Conservation (phyloP, 2,329 filamentous ascomycete species). For the Aureobasidium sp. region DNA sequence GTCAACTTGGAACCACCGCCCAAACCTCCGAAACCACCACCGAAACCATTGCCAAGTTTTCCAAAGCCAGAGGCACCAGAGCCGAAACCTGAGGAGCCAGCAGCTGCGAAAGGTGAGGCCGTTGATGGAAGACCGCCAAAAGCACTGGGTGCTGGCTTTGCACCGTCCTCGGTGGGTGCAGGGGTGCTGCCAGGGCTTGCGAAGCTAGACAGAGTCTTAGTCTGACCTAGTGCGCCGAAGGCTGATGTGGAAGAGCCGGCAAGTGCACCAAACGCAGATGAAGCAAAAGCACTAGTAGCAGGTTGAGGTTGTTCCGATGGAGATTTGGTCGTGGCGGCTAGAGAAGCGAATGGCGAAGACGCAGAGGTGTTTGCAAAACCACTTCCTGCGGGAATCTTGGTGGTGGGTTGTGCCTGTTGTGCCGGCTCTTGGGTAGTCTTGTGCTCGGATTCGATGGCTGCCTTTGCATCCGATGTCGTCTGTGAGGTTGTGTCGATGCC, state of each 20-base stretch:
- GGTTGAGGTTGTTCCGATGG: slow-evolving; percentile 29
- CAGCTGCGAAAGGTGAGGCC: slow-evolving; percentile 23
- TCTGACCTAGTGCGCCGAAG: slow-evolving; percentile 26
- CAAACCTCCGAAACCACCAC: slow-evolving; percentile 29
- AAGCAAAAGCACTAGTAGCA: slow-evolving; percentile 40
- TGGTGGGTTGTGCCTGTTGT: slow-evolving; percentile 7
- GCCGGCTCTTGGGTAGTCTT: slow-evolving; percentile 21
- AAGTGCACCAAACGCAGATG: slow-evolving; percentile 38
- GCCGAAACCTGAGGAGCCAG: slow-evolving; percentile 20
- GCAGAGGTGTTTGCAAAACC: slow-evolving; percentile 39
- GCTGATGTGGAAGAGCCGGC: slow-evolving; percentile 30
- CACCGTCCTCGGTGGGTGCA: slow-evolving; percentile 9
- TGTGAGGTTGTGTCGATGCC: not conserved
- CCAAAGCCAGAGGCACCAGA: slow-evolving; percentile 32
- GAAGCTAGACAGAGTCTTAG: slow-evolving; percentile 23
- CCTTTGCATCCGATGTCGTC: slow-evolving; percentile 11
- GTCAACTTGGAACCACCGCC: slow-evolving; percentile 42
- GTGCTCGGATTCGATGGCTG: slow-evolving; percentile 12
- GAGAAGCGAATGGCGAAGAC: slow-evolving; percentile 39
- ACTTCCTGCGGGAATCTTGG: slow-evolving; percentile 28
- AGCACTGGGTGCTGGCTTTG: slow-evolving; percentile 19
- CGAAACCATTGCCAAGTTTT: slow-evolving; percentile 33
- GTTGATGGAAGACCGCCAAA: slow-evolving; percentile 32
- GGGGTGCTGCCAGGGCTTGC: slow-evolving; percentile 16
- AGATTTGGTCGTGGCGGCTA: slow-evolving; percentile 31